Evolutionary conservation across 495 filamentous ascomycete species (phyloP).

Genomic region (Daldinia caldariorum): DNA sequence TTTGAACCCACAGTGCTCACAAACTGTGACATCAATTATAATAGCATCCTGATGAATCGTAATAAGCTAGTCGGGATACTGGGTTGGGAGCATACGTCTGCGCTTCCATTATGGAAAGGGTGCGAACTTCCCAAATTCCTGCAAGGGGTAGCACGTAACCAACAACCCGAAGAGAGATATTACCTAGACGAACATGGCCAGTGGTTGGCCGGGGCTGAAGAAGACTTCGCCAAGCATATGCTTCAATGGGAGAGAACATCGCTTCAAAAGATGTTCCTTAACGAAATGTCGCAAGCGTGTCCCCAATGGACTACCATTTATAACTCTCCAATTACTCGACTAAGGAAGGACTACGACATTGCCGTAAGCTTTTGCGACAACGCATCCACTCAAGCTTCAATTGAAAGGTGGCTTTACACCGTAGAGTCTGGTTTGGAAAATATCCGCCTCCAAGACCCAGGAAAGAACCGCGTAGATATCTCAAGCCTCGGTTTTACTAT

Average conservation of each 20-base stretch:
- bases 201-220: slow-evolving; percentile 1
- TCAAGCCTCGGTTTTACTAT: not conserved
- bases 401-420: slow-evolving; percentile 5
- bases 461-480: not conserved
- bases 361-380: not conserved
- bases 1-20: slow-evolving; percentile 7
- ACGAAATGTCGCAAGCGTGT: not conserved
- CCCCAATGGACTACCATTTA: not conserved
- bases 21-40: not conserved
- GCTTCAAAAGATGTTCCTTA: not conserved
- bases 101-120: slow-evolving; percentile 13
- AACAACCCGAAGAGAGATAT: not conserved
- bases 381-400: not conserved
- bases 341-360: slow-evolving; percentile 5
- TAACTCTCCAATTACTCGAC: slow-evolving; percentile 1
- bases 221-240: slow-evolving; percentile 6
- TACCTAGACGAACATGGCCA: not conserved
- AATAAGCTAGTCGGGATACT: slow-evolving; percentile 9
- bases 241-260: not conserved
- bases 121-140: slow-evolving; percentile 15
- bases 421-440: slow-evolving; percentile 6
- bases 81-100: slow-evolving; percentile 11
- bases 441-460: not conserved
- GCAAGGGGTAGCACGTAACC: slow-evolving; percentile 2
- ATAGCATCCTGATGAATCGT: slow-evolving; percentile 3